Evolutionary conservation across 75 land plant species (phyloP).

Genomic region (Ceratopteris richardii): DNA sequence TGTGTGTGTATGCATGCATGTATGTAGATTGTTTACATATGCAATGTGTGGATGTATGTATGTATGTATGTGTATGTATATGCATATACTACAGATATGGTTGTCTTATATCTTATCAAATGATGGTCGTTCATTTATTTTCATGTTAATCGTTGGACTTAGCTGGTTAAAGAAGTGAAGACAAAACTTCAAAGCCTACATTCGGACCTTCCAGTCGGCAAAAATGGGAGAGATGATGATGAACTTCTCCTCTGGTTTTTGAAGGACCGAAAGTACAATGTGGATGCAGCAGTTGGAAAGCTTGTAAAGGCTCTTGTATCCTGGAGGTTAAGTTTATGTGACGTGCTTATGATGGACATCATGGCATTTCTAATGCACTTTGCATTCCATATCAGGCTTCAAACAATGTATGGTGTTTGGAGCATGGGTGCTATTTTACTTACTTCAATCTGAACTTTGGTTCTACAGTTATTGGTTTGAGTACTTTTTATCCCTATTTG

Average conservation of each 20-base stretch:
- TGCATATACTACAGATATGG: neutral
- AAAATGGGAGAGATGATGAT: conserved; percentile 84
- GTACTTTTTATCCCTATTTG: too few species aligned
- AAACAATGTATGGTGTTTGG: too few species aligned
- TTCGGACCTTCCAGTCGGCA: conserved; percentile 57
- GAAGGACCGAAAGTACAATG: conserved; percentile 76
- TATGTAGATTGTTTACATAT: neutral
- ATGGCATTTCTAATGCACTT: neutral
- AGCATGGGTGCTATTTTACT: too few species aligned
- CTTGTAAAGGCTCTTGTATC: conserved; percentile 79
- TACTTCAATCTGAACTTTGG: too few species aligned
- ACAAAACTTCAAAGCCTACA: conserved; percentile 51
- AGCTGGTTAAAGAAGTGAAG: conserved; percentile 75
- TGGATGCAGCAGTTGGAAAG: conserved; percentile 62
- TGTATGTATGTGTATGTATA: neutral
- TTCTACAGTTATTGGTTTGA: too few species aligned
- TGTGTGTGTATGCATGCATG: neutral
- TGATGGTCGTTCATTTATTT: neutral
- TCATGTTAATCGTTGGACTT: neutral
- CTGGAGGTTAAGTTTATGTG: conserved; percentile 9
- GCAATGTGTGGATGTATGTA: conserved; percentile 1
- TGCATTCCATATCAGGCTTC: too few species aligned
- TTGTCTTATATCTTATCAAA: neutral
- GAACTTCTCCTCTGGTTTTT: conserved; percentile 88
- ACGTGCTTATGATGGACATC: too few species aligned